Evolutionary conservation across 164 flowering plant species (phyloP), one percentile per base, ranked within the genome.

Genomic region (Vitis cinerea): DNA sequence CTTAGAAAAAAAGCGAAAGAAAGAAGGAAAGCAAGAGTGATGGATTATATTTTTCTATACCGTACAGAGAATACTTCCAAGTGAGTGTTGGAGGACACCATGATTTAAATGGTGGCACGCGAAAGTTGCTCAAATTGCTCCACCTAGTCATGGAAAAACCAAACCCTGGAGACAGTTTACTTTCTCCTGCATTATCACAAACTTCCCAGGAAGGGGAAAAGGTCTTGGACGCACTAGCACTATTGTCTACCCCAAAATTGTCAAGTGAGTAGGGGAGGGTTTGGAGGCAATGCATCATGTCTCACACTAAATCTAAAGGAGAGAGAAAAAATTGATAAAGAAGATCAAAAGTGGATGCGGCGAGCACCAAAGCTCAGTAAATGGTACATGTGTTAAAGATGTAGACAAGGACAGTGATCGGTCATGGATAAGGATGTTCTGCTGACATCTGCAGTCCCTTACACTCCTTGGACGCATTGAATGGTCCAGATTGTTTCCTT

Each of bases 11-110:
- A 37, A 37, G 7, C 4, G 44, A 37, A 37, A 37, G 44, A 37
- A 37, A 37, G 44, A 37, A 37, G 7, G 44, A 37, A 37, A 37
- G 44, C 4, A 37, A 37, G 44, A 37, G 44, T 3, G 5, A 37
- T 37, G 44, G 44, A 37, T 37, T 3, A 3, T 3, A 37, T 37
- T 6, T 37, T 37, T 37, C 6, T 37, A 37, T 37, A 37, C 7
- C 44, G 44, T 37, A 37, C 44, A 37, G 56, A 54, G 66, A 66
- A 66, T 59, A 66, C 66, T 53, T 74, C 47, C 55, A 70, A 63
- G 58, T 52, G 63, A 61, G n/a, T 75, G 76, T 67, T 84, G 85
- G 85, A 64, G 69, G 77, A 79, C 85, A 82, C 8, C 75, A 81
- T 84, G 70, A 83, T 77, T 61, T 61, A 52, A 56, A 73, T 59